Conservation (phyloP, 169 alveolate genomes). For the Eimeria nieschulzi region DNA sequence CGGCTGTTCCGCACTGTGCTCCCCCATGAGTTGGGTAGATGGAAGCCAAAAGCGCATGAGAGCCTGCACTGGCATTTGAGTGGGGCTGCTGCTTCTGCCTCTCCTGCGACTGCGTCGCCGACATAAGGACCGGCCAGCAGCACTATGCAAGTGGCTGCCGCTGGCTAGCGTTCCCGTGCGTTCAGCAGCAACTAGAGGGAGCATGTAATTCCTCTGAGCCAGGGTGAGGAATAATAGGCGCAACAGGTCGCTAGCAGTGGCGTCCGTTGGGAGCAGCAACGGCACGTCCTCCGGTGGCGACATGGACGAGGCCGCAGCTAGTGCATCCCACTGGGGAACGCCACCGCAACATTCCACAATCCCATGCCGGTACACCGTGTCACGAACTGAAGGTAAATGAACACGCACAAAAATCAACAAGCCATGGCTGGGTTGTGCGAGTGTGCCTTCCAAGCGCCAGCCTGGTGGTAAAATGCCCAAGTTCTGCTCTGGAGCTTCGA, state of each 20-base stretch:
- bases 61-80: not conserved
- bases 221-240: constrained; percentile 43
- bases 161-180: constrained; percentile 1
- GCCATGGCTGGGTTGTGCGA: constrained; percentile 36
- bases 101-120: constrained; percentile 27
- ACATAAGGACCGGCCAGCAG: not conserved
- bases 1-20: constrained; percentile 44
- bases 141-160: constrained; percentile 10
- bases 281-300: constrained; percentile 66
- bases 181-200: constrained; percentile 40
- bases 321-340: constrained; percentile 41
- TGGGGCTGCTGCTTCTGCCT: not conserved
- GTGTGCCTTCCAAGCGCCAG: constrained; percentile 27
- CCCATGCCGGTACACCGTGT: not conserved
- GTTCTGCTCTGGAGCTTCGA: not conserved
- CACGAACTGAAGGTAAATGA: constrained; percentile 28
- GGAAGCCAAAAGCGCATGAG: constrained; percentile 57
- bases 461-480: constrained; percentile 6
- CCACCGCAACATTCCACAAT: not conserved
- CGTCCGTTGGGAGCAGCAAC: constrained; percentile 52
- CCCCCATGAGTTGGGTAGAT: constrained; percentile 38
- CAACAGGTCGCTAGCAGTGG: constrained; percentile 55
- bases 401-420: constrained; percentile 57
- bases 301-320: constrained; percentile 6
- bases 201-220: constrained; percentile 47